Percentiles rank a stretch among this genome's conserved stretches.
Evolutionary conservation across 116 monocot genomes (phyloP).

Genomic region (Thalassia testudinum): DNA sequence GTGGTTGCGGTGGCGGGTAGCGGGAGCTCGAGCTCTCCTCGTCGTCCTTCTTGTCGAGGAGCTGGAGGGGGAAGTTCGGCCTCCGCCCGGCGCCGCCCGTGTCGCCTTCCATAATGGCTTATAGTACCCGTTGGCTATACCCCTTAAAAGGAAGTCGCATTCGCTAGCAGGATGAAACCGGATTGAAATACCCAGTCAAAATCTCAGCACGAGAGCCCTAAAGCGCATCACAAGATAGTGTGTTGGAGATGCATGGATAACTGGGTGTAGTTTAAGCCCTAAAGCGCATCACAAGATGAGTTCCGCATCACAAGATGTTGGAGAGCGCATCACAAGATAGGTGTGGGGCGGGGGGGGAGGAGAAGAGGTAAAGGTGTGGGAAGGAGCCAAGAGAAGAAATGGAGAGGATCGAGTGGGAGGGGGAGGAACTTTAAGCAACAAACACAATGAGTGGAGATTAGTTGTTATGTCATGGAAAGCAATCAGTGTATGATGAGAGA

Average conservation of each 20-base stretch:
- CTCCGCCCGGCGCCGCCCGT: constrained; percentile 19
- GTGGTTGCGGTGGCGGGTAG: constrained; percentile 10
- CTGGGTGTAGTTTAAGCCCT: too few relatives aligned
- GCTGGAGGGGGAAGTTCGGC: constrained; percentile 69
- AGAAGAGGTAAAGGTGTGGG: not conserved
- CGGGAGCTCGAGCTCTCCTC: constrained; percentile 25
- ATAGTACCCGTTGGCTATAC: not conserved
- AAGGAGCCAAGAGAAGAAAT: not conserved
- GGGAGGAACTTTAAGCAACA: constrained; percentile 23
- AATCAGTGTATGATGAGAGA: constrained; percentile 4
- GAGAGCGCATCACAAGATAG: not conserved
- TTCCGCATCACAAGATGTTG: too few relatives aligned
- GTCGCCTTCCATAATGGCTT: constrained; percentile 31
- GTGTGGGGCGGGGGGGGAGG: not conserved
- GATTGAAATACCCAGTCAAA: not conserved
- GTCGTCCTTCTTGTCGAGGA: constrained; percentile 66
- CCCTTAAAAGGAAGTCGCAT: too few relatives aligned
- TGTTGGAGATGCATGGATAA: too few relatives aligned
- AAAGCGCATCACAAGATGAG: too few relatives aligned
- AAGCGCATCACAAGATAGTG: too few relatives aligned
- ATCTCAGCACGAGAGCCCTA: not conserved
- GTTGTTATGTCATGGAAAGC: constrained; percentile 16
- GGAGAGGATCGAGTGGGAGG: not conserved
- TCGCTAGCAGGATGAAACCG: not conserved
- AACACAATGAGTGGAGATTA: constrained; percentile 32